These are phyloP conservation scores for Chrysoporthe austroafricana DNA, from an alignment of 2,329 filamentous ascomycete genomes.

Conservation along the genomic window DNA sequence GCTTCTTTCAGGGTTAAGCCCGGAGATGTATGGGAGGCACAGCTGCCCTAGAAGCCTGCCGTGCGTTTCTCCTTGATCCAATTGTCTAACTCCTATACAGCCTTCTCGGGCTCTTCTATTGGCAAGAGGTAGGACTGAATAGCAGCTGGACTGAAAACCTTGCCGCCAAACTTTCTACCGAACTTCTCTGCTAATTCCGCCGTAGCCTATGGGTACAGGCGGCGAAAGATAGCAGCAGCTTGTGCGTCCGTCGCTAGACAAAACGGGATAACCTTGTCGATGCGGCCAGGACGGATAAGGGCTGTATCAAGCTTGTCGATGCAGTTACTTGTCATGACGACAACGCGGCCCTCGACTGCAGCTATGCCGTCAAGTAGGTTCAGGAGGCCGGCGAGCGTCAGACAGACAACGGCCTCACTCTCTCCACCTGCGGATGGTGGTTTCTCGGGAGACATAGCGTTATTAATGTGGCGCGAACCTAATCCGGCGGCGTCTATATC, in stretches of 20 bases:
- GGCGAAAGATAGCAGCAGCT: not conserved
- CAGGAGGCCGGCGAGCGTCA: not conserved
- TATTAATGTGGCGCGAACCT: not conserved
- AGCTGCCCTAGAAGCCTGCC: too few species aligned
- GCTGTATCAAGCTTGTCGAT: not conserved
- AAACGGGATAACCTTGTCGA: not conserved
- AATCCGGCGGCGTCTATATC: not conserved
- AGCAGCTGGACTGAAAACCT: not conserved
- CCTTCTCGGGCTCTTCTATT: not conserved
- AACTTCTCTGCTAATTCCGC: not conserved
- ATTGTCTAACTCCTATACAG: not conserved
- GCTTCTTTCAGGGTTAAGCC: too few species aligned
- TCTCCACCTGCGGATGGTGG: not conserved
- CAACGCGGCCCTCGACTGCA: not conserved
- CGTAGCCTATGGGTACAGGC: not conserved
- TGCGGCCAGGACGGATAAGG: not conserved
- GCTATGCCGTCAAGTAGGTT: not conserved
- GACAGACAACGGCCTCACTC: not conserved
- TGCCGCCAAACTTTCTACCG: not conserved
- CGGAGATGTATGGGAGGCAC: too few species aligned
- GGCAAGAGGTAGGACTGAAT: not conserved
- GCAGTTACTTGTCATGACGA: not conserved
- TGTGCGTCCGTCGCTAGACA: not conserved
- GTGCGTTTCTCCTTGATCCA: not conserved
- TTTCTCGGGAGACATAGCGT: not conserved